Conservation (phyloP, 1,139 yeast genomes). For the Nakaseomyces nivariensis region DNA sequence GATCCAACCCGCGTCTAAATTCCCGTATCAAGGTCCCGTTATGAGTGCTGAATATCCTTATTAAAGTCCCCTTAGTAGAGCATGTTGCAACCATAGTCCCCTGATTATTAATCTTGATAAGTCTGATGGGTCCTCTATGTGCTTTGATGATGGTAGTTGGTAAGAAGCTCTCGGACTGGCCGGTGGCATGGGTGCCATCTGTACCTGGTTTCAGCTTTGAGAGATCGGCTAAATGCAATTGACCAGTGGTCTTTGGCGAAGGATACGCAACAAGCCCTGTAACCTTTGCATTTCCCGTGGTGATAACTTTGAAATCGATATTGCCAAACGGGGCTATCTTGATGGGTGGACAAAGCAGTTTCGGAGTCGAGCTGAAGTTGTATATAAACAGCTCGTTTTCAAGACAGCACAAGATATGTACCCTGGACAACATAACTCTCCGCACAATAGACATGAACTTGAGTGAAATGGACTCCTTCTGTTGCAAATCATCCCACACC, state of each 20-base stretch:
- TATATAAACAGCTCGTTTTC: constrained; percentile 60
- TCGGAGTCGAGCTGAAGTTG: constrained; percentile 74
- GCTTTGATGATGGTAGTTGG: constrained; percentile 53
- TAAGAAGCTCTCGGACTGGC: constrained; percentile 12
- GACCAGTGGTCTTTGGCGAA: constrained; percentile 40
- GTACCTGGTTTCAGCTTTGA: constrained; percentile 54
- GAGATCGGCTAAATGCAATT: constrained; percentile 65
- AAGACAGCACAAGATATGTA: constrained; percentile 63
- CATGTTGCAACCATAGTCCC: constrained; percentile 84
- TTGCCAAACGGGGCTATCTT: constrained; percentile 18
- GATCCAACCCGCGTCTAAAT: constrained; percentile 80
- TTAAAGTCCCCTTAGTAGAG: constrained; percentile 77
- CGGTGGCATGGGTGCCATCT: constrained; percentile 49
- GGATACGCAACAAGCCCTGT: constrained; percentile 20
- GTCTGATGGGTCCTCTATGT: constrained; percentile 61
- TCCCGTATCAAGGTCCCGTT: constrained; percentile 69
- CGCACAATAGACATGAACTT: constrained; percentile 69
- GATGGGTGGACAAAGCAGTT: constrained; percentile 48
- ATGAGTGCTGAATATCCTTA: constrained; percentile 65
- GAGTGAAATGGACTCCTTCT: constrained; percentile 61
- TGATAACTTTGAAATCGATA: constrained; percentile 18
- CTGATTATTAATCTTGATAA: constrained; percentile 56
- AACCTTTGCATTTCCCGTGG: constrained; percentile 3
- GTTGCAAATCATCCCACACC: constrained; percentile 86
- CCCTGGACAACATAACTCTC: constrained; percentile 64